phyloP scores from a whole-genome alignment of 768 basidiomycete species.

The Mycena amicta region DNA sequence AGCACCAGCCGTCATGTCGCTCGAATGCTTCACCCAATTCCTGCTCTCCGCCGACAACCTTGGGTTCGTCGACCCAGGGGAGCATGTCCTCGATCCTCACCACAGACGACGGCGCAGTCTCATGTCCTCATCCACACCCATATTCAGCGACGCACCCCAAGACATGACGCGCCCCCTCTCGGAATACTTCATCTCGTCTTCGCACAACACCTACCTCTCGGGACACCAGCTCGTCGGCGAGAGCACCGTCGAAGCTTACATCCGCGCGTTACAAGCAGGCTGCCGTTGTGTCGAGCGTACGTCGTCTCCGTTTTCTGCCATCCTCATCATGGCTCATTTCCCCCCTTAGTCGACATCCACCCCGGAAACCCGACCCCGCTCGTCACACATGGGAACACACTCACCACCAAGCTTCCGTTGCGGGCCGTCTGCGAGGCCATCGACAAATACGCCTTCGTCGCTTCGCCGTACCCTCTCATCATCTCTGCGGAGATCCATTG shows the following conservation, averaged over 20 bases:
- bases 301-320: conserved; percentile 45
- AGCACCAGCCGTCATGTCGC: conserved; percentile 38
- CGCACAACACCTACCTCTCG: conserved; percentile 88
- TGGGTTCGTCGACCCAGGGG: conserved; percentile 44
- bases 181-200: conserved; percentile 89
- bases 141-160: conserved; percentile 52
- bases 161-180: conserved; percentile 89
- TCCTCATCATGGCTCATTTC: neutral
- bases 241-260: conserved; percentile 84
- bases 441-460: conserved; percentile 79
- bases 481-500: conserved; percentile 98
- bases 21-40: conserved; percentile 79
- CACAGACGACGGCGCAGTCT: conserved; percentile 37
- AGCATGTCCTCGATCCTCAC: conserved; percentile 31
- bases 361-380: conserved; percentile 85
- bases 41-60: conserved; percentile 80
- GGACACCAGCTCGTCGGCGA: conserved; percentile 79
- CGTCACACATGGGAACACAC: conserved; percentile 92
- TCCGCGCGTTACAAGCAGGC: conserved; percentile 82
- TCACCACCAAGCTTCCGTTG: conserved; percentile 84
- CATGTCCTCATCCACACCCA: neutral
- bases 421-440: conserved; percentile 87
- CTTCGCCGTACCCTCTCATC: conserved; percentile 93
- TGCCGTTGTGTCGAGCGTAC: conserved; percentile 85
- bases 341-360: conserved; percentile 79